Evolutionary conservation across 305 asterid species (phyloP).

Genomic region (Monarda citriodora): DNA sequence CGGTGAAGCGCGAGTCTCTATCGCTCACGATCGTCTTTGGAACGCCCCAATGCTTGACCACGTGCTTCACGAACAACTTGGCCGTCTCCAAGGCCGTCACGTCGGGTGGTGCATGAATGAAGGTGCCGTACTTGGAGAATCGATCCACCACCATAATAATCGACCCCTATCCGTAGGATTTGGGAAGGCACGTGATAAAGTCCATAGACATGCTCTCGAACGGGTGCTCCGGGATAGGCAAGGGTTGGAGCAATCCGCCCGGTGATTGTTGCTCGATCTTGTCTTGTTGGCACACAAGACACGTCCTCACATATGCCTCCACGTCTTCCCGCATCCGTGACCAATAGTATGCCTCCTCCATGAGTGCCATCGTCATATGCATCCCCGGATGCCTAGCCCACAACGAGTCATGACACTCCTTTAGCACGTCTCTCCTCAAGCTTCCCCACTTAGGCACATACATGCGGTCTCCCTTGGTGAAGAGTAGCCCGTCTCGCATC

Average conservation of each 20-base stretch:
- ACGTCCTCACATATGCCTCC: not conserved
- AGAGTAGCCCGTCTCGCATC: too few species aligned
- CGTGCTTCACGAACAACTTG: not conserved
- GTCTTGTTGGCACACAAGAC: constrained; percentile 1
- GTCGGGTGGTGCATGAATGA: not conserved
- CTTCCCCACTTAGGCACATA: not conserved
- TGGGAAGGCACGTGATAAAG: too few species aligned
- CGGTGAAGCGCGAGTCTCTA: not conserved
- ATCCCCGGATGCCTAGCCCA: not conserved
- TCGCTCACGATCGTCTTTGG: too few species aligned
- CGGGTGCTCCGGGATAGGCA: too few species aligned
- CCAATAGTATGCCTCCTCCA: too few species aligned
- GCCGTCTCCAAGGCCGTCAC: not conserved
- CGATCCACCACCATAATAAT: too few species aligned
- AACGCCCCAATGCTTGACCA: not conserved
- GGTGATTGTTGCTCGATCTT: not conserved
- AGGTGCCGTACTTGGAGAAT: too few species aligned
- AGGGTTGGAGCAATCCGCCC: too few species aligned
- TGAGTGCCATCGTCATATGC: not conserved
- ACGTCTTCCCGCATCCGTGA: not conserved
- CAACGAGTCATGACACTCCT: not conserved
- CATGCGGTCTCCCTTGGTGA: not conserved
- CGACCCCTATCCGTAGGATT: too few species aligned
- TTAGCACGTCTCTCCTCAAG: not conserved
- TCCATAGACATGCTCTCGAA: too few species aligned